phyloP scores from a whole-genome alignment of 805 yeast genomes.

The Wickerhamomyces chaumierensis region DNA sequence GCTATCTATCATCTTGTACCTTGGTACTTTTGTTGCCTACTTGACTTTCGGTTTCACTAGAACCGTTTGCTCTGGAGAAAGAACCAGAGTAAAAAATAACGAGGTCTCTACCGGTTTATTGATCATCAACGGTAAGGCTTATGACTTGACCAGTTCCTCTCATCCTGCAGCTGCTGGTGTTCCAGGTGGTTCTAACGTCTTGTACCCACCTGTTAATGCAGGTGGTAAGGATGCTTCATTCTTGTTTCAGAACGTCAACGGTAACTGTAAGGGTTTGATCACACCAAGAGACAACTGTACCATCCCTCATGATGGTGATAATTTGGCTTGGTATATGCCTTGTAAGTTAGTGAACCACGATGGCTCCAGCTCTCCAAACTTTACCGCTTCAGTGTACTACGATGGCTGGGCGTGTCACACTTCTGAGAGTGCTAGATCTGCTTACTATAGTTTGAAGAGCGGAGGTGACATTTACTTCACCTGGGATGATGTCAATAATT shows the following conservation, averaged over 20 bases:
- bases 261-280: slow-evolving; percentile 74
- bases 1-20: slow-evolving; percentile 56
- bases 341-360: slow-evolving; percentile 63
- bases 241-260: slow-evolving; percentile 84
- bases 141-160: slow-evolving; percentile 52
- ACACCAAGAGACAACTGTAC: slow-evolving; percentile 55
- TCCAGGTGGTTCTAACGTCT: slow-evolving; percentile 51
- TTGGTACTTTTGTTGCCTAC: slow-evolving; percentile 75
- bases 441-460: slow-evolving; percentile 48
- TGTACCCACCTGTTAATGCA: slow-evolving; percentile 79
- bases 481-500: slow-evolving; percentile 75
- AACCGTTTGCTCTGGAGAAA: slow-evolving; percentile 53
- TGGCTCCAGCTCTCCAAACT: slow-evolving; percentile 60
- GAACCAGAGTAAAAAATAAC: slow-evolving; percentile 42
- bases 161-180: slow-evolving; percentile 85
- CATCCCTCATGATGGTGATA: slow-evolving; percentile 57
- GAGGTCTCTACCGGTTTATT: slow-evolving; percentile 51
- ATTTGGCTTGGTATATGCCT: slow-evolving; percentile 94
- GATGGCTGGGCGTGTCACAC: slow-evolving; percentile 92
- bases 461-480: slow-evolving; percentile 75
- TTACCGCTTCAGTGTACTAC: slow-evolving; percentile 46
- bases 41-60: slow-evolving; percentile 84
- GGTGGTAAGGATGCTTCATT: slow-evolving; percentile 83
- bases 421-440: slow-evolving; percentile 49
- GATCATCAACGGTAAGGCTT: slow-evolving; percentile 76